A percentile compares a stretch with the other conserved stretches of the same genome.
Conservation (phyloP, 83 land plant species). For the Thuja plicata region DNA sequence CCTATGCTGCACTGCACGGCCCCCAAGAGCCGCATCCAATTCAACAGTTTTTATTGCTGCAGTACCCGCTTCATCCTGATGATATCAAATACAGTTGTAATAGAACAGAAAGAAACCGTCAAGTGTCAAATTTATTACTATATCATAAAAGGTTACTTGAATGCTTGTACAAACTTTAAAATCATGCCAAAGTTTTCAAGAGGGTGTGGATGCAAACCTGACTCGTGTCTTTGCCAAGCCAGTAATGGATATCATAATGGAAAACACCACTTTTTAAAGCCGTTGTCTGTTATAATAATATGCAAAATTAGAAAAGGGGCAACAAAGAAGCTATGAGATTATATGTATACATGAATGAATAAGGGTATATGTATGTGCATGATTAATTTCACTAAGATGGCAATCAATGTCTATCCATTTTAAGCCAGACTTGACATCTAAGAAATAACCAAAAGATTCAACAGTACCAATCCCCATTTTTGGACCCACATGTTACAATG, state of each 20-base stretch:
- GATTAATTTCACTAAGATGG: neutral
- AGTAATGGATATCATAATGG: conserved; percentile 93
- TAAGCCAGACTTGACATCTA: neutral
- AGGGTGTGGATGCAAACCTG: conserved; percentile 47
- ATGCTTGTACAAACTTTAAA: neutral
- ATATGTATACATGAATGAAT: neutral
- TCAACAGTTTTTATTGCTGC: conserved; percentile 84
- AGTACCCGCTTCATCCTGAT: conserved; percentile 68
- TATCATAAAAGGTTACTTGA: neutral
- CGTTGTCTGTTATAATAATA: conserved; percentile 62
- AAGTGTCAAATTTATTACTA: neutral
- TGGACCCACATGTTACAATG: neutral
- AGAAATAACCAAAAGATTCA: neutral
- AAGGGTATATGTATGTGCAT: neutral
- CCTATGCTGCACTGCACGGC: conserved; percentile 78
- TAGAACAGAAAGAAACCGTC: neutral
- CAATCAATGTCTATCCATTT: neutral
- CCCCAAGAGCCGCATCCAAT: conserved; percentile 83
- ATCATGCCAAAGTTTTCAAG: neutral
- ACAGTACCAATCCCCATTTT: neutral
- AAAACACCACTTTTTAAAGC: conserved; percentile 89
- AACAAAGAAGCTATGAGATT: neutral
- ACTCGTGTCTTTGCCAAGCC: conserved; percentile 95
- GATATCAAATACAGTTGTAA: neutral
- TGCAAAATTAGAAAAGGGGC: neutral